Conservation (phyloP, 2,329 filamentous ascomycete species). For the Clarireedia monteithiana region DNA sequence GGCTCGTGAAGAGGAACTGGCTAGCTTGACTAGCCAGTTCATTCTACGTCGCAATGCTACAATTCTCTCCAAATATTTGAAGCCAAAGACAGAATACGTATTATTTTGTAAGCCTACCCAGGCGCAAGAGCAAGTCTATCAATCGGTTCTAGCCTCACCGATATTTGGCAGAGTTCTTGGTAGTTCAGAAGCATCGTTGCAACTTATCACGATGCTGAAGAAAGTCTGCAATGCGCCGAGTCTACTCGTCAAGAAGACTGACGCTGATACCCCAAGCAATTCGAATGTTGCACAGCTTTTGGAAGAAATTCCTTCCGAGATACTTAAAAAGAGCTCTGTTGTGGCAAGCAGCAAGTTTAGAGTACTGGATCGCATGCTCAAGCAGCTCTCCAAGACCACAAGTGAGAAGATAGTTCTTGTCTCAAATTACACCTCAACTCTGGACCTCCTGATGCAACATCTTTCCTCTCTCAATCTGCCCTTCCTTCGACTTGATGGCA, state of each 20-base stretch:
- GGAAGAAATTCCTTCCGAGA: slow-evolving; percentile 44
- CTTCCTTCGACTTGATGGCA: slow-evolving; percentile 63
- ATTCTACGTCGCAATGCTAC: slow-evolving; percentile 82
- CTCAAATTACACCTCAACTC: slow-evolving; percentile 68
- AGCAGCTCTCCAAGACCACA: slow-evolving; percentile 51
- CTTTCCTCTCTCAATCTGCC: slow-evolving; percentile 51
- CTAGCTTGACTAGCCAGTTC: slow-evolving; percentile 85
- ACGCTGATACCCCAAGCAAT: slow-evolving; percentile 28
- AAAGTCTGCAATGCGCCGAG: slow-evolving; percentile 68
- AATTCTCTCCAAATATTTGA: slow-evolving; percentile 80
- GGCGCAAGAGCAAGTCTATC: slow-evolving; percentile 85
- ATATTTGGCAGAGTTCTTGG: slow-evolving; percentile 55
- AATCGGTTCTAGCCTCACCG: slow-evolving; percentile 55
- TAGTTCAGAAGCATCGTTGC: slow-evolving; percentile 53
- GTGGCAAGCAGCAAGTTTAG: slow-evolving; percentile 58
- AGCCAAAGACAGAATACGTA: slow-evolving; percentile 93
- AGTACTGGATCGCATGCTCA: slow-evolving; percentile 57
- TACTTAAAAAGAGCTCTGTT: slow-evolving; percentile 45
- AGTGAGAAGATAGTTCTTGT: slow-evolving; percentile 66
- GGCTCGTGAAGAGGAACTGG: slow-evolving; percentile 74
- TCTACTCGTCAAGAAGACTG: slow-evolving; percentile 43
- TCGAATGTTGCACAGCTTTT: slow-evolving; percentile 36
- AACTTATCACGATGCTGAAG: slow-evolving; percentile 65
- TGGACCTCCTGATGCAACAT: slow-evolving; percentile 57
- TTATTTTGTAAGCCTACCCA: slow-evolving; percentile 85